Conservation (phyloP, 495 filamentous ascomycete species). For the Thermochaetoides thermophila region DNA sequence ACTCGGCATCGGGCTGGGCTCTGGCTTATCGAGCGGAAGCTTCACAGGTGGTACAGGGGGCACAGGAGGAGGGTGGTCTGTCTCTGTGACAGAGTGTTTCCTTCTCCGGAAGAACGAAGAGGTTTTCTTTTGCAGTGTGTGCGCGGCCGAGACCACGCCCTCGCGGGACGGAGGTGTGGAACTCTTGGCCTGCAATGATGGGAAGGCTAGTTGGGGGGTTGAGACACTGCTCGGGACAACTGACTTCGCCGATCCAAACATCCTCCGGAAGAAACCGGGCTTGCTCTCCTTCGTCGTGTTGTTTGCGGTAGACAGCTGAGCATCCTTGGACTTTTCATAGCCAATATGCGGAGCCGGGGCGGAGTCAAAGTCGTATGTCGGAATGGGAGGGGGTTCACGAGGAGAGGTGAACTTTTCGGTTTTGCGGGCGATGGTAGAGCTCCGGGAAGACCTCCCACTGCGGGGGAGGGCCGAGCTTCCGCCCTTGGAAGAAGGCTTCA, state of each 20-base stretch:
- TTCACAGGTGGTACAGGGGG: constrained; percentile 17
- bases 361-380: constrained; percentile 26
- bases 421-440: constrained; percentile 28
- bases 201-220: constrained; percentile 9
- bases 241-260: constrained; percentile 54
- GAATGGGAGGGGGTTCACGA: constrained; percentile 17
- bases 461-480: constrained; percentile 38
- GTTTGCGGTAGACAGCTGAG: constrained; percentile 13
- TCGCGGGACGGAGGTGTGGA: constrained; percentile 35
- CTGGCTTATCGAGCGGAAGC: constrained; percentile 17
- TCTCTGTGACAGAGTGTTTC: constrained; percentile 63
- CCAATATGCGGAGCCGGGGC: constrained; percentile 40
- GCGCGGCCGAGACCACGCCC: constrained; percentile 31
- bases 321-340: constrained; percentile 43
- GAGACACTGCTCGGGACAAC: constrained; percentile 7
- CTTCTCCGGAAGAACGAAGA: constrained; percentile 85
- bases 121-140: constrained; percentile 66
- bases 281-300: constrained; percentile 46
- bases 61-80: constrained; percentile 28
- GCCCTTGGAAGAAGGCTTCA: constrained; percentile 14
- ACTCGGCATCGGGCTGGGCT: constrained; percentile 69
- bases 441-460: constrained; percentile 49
- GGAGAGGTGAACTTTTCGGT: constrained; percentile 11
- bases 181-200: constrained; percentile 22
- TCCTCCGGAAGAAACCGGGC: constrained; percentile 80